Evolutionary conservation across 805 yeast species (phyloP).

Genomic region (Schwanniomyces vanrijiae): DNA sequence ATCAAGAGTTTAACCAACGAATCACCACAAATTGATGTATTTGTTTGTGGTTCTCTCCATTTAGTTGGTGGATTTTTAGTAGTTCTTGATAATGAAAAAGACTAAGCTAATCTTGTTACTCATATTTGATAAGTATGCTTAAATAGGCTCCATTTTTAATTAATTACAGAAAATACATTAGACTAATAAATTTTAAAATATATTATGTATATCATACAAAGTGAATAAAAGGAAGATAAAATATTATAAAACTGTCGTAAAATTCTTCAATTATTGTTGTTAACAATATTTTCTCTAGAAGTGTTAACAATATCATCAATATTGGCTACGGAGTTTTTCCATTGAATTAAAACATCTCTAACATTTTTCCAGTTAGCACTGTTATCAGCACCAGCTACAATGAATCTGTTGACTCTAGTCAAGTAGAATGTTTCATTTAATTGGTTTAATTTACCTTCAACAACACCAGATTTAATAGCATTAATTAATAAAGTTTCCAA

Average conservation of each 20-base stretch:
- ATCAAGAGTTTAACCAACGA: conserved; percentile 48
- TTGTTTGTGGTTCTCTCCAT: conserved; percentile 92
- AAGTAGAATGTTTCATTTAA: conserved; percentile 39
- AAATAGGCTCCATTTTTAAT: neutral
- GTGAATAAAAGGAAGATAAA: conserved; percentile 2
- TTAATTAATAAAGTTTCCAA: conserved; percentile 41
- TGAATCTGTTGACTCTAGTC: conserved; percentile 40
- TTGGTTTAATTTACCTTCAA: conserved; percentile 48
- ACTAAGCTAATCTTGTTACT: conserved; percentile 10
- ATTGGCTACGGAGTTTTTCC: conserved; percentile 42
- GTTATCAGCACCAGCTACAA: conserved; percentile 37
- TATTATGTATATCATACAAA: conserved; percentile 1
- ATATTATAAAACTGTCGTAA: conserved; percentile 3
- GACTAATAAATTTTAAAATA: conserved; percentile 1
- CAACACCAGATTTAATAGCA: conserved; percentile 43
- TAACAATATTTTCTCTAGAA: conserved; percentile 44
- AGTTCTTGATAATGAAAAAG: conserved; percentile 60
- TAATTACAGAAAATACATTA: neutral
- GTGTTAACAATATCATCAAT: conserved; percentile 41
- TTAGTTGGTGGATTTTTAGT: conserved; percentile 92
- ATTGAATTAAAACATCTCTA: conserved; percentile 31
- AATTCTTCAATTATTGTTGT: conserved; percentile 13
- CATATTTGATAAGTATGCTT: neutral
- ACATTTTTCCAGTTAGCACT: conserved; percentile 39
- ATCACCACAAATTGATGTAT: conserved; percentile 54